phyloP scores from a whole-genome alignment of 2,329 filamentous ascomycete species.

The Graphilbum fragrans region DNA sequence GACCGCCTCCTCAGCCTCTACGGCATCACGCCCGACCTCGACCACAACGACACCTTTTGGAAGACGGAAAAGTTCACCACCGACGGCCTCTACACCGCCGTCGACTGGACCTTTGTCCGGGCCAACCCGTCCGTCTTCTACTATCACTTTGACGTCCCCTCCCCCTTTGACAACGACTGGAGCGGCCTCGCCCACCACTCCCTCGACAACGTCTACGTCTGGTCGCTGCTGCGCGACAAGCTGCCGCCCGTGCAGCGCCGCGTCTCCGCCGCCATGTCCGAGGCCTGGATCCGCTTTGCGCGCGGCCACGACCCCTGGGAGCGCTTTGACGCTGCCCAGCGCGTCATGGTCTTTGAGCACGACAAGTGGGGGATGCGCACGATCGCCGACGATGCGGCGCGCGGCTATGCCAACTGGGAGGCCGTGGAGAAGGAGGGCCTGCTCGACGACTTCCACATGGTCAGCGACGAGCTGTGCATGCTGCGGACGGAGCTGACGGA shows the following conservation, averaged over 20 bases:
- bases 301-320: constrained; percentile 6
- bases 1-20: constrained; percentile 1
- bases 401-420: constrained; percentile 3
- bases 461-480: constrained; percentile 8
- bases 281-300: constrained; percentile 7
- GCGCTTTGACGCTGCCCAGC: background rate
- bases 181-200: constrained; percentile 11
- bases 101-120: too few relatives aligned
- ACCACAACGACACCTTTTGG: constrained; percentile 6
- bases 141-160: constrained; percentile 13
- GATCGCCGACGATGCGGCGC: background rate
- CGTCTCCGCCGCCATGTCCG: constrained; percentile 1
- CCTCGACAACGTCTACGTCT: constrained; percentile 11
- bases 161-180: constrained; percentile 12
- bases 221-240: constrained; percentile 7
- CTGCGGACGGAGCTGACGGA: background rate
- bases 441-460: background rate
- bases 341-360: constrained; percentile 5
- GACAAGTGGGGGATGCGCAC: background rate
- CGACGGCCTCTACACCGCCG: constrained; percentile 8
- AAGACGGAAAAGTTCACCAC: constrained; percentile 9
- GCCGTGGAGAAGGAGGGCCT: background rate
- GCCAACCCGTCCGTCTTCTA: constrained; percentile 5
- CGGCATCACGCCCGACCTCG: constrained; percentile 1
- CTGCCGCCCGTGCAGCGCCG: constrained; percentile 6